phyloP scores from a whole-genome alignment of 805 yeast species.

The Metschnikowia proteae region DNA sequence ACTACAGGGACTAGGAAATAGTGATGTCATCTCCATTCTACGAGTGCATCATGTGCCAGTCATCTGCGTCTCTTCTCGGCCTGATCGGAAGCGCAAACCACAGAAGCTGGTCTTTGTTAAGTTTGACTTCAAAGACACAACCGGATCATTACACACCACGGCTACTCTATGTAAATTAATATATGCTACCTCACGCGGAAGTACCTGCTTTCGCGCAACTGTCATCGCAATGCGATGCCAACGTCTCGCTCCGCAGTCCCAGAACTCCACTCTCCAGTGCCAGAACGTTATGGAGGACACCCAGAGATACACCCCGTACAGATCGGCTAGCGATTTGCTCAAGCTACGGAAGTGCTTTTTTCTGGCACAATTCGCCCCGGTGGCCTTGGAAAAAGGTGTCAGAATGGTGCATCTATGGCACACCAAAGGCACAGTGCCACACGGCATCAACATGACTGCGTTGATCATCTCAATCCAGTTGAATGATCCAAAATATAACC shows the following conservation, averaged over 20 bases:
- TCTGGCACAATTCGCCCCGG: not conserved
- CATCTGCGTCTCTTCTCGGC: not conserved
- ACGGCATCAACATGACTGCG: conserved; percentile 65
- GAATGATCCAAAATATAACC: conserved; percentile 30
- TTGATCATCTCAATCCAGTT: conserved; percentile 50
- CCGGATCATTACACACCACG: not conserved
- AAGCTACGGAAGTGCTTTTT: conserved; percentile 10
- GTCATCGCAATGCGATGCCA: not conserved
- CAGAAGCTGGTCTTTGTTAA: conserved; percentile 3
- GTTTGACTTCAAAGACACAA: conserved; percentile 2
- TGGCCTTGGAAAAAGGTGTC: conserved; percentile 8
- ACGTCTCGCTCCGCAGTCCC: not conserved
- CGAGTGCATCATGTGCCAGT: not conserved
- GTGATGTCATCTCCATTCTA: not conserved
- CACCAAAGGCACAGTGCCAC: conserved; percentile 66
- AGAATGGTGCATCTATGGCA: conserved; percentile 46
- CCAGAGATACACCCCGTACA: conserved; percentile 12
- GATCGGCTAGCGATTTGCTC: conserved; percentile 8
- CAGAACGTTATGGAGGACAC: not conserved
- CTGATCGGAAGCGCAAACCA: not conserved
- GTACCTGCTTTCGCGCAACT: not conserved
- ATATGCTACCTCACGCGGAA: not conserved
- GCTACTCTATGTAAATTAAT: not conserved
- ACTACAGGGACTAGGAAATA: not conserved
- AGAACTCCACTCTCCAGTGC: not conserved